Evolutionary conservation across 257 asterid genomes (phyloP).

Genomic region (Haberlea rhodopensis): DNA sequence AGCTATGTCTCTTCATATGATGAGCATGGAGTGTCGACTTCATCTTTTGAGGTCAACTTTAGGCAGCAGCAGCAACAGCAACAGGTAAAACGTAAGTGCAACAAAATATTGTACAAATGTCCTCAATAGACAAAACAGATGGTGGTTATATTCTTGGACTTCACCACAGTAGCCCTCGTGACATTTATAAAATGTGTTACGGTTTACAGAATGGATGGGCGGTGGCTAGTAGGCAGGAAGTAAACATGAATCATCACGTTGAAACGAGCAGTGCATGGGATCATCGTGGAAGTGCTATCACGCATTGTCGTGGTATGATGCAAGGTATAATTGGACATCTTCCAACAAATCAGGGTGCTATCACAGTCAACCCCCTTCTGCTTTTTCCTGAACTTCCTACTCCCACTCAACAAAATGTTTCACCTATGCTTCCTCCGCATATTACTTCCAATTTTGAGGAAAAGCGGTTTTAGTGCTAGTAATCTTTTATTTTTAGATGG

Average conservation of each 20-base stretch:
- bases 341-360: slow-evolving; percentile 28
- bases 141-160: not conserved
- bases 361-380: slow-evolving; percentile 24
- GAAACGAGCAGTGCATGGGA: slow-evolving; percentile 38
- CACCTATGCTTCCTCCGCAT: slow-evolving; percentile 31
- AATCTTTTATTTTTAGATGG: slow-evolving; percentile 25
- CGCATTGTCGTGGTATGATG: slow-evolving; percentile 28
- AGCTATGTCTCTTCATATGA: slow-evolving; percentile 35
- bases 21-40: slow-evolving; percentile 34
- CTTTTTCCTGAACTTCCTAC: slow-evolving; percentile 31
- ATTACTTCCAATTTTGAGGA: slow-evolving; percentile 29
- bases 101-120: not conserved
- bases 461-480: slow-evolving; percentile 26
- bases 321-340: slow-evolving; percentile 28
- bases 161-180: not conserved
- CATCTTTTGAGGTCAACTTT: slow-evolving; percentile 36
- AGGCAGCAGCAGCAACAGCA: slow-evolving; percentile 45
- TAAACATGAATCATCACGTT: slow-evolving; percentile 28
- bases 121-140: not conserved
- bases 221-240: slow-evolving; percentile 35
- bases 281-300: slow-evolving; percentile 27
- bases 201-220: slow-evolving; percentile 43
- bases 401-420: slow-evolving; percentile 19
- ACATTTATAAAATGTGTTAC: not conserved
- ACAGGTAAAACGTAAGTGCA: slow-evolving; percentile 32